Conservation (phyloP, 257 asterid genomes). For the Linderniella brevidens region DNA sequence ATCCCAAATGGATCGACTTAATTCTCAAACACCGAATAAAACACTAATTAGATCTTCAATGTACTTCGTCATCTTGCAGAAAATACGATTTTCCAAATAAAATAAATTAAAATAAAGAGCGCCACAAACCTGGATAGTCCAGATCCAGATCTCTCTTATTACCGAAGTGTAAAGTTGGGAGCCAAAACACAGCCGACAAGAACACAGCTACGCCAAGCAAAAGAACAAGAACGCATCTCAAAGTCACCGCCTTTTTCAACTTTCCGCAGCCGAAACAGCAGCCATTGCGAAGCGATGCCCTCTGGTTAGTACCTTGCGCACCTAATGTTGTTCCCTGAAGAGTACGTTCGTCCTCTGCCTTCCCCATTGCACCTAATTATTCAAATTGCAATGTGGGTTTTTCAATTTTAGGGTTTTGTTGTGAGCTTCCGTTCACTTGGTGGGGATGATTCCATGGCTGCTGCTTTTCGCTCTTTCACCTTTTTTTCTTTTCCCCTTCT, state of each 20-base stretch:
- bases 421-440: conserved; percentile 30
- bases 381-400: neutral
- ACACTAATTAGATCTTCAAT: too few species aligned
- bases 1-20: too few species aligned
- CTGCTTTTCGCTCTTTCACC: conserved; percentile 11
- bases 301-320: conserved; percentile 20
- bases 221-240: conserved; percentile 40
- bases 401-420: conserved; percentile 13
- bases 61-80: too few species aligned
- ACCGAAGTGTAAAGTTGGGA: conserved; percentile 44
- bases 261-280: conserved; percentile 19
- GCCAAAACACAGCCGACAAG: conserved; percentile 45
- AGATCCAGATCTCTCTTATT: conserved; percentile 61
- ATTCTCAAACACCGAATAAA: too few species aligned
- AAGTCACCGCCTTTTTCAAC: conserved; percentile 19
- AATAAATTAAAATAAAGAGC: neutral
- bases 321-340: conserved; percentile 24
- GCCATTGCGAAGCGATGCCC: conserved; percentile 9
- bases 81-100: neutral
- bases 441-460: conserved; percentile 21
- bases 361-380: too few species aligned
- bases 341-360: conserved; percentile 28
- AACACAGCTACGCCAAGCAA: conserved; percentile 33
- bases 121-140: conserved; percentile 26
- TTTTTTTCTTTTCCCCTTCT: conserved; percentile 1